A percentile compares a stretch with the other conserved stretches of the same genome.
These are phyloP conservation scores for Yamadazyma endophytica DNA, from an alignment of 805 yeast species.

Conservation along the genomic window DNA sequence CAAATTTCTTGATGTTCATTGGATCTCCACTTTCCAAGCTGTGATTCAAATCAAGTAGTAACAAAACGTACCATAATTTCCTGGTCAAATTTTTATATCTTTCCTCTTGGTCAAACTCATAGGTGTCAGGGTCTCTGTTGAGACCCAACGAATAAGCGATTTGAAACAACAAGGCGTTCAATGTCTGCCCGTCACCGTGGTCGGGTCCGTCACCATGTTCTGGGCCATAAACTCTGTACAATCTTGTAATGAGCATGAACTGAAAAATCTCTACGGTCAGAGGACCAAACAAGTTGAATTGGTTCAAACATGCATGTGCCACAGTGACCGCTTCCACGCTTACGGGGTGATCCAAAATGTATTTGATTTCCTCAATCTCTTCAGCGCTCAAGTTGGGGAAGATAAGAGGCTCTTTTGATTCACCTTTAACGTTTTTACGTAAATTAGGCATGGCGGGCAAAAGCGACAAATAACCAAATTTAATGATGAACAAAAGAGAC, in stretches of 20 bases:
- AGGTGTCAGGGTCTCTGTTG: slow-evolving; percentile 56
- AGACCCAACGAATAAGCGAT: slow-evolving; percentile 67
- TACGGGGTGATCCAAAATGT: slow-evolving; percentile 25
- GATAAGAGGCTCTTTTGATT: neutral
- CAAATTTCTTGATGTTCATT: slow-evolving; percentile 22
- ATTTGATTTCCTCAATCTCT: slow-evolving; percentile 19
- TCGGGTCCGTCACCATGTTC: slow-evolving; percentile 56
- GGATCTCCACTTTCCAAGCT: slow-evolving; percentile 33
- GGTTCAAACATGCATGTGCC: slow-evolving; percentile 33
- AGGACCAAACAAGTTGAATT: slow-evolving; percentile 29
- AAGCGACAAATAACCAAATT: slow-evolving; percentile 33
- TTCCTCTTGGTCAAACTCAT: slow-evolving; percentile 5
- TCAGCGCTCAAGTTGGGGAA: no score
- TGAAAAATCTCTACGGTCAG: slow-evolving; percentile 51
- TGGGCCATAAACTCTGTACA: slow-evolving; percentile 46
- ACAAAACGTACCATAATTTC: slow-evolving; percentile 34
- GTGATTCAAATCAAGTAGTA: slow-evolving; percentile 22
- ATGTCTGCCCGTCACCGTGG: slow-evolving; percentile 55
- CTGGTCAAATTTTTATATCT: slow-evolving; percentile 23
- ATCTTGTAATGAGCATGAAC: slow-evolving; percentile 47
- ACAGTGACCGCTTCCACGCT: slow-evolving; percentile 24
- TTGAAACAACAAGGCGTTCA: slow-evolving; percentile 53
- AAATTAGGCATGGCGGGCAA: slow-evolving; percentile 15
- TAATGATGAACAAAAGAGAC: slow-evolving; percentile 26
- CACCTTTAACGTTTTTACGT: neutral